phyloP scores from a whole-genome alignment of 108 stramenopile species.

The Cyclostephanos tholiformis region DNA sequence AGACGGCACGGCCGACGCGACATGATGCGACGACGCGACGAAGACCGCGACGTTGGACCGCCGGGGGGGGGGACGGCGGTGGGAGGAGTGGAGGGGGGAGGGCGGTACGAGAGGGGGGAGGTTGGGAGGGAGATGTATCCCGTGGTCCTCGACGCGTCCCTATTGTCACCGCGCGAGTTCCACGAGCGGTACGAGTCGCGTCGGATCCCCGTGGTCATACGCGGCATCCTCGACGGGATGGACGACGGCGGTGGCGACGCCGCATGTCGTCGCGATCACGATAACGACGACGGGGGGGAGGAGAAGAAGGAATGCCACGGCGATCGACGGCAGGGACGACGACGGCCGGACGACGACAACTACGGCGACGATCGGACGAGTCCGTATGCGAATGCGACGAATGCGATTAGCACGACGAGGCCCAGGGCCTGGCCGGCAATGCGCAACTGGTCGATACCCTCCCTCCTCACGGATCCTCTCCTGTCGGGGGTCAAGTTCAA shows the following conservation, averaged over 20 bases:
- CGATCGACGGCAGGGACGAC: conserved; percentile 12
- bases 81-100: background rate
- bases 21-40: background rate
- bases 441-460: conserved; percentile 59
- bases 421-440: conserved; percentile 68
- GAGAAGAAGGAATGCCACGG: conserved; percentile 30
- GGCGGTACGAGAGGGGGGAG: background rate
- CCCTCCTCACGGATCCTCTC: conserved; percentile 49
- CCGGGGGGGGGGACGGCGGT: conserved; percentile 3
- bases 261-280: background rate
- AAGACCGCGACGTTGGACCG: background rate
- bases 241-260: conserved; percentile 1
- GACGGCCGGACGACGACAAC: background rate
- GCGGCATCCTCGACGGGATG: conserved; percentile 62
- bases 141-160: conserved; percentile 62
- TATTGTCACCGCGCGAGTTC: conserved; percentile 58
- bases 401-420: background rate
- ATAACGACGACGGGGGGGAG: conserved; percentile 11
- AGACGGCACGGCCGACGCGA: background rate
- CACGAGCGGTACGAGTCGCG: conserved; percentile 60
- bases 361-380: no score
- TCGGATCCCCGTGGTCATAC: conserved; percentile 71
- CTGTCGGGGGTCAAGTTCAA: conserved; percentile 78
- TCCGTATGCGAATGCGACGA: no score
- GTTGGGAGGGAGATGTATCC: conserved; percentile 36